phyloP scores from a whole-genome alignment of 2,329 filamentous ascomycete species.

The Phoma herbarum region DNA sequence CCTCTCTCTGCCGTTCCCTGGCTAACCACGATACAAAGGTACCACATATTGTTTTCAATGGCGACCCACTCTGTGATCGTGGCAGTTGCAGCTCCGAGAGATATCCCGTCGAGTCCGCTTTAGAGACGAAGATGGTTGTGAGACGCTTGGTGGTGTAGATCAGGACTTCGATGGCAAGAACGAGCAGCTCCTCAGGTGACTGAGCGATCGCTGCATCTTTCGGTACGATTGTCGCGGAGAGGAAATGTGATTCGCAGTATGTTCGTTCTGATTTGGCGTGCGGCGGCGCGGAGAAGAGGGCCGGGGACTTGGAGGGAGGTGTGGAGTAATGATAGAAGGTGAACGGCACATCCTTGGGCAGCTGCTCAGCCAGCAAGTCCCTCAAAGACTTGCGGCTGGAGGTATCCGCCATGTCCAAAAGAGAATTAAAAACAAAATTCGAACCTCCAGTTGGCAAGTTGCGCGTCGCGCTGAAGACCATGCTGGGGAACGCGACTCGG shows the following conservation, averaged over 20 bases:
- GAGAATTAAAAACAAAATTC: neutral
- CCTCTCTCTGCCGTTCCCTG: constrained; percentile 68
- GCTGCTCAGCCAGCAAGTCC: constrained; percentile 60
- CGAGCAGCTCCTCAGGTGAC: constrained; percentile 64
- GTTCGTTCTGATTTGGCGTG: constrained; percentile 77
- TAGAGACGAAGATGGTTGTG: constrained; percentile 92
- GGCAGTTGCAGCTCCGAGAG: constrained; percentile 71
- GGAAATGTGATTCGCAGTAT: constrained; percentile 85
- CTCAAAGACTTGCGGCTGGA: constrained; percentile 38
- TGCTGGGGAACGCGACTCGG: constrained; percentile 28
- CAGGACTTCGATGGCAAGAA: constrained; percentile 86
- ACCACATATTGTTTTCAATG: constrained; percentile 75
- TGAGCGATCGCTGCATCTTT: constrained; percentile 36
- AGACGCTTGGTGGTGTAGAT: constrained; percentile 82
- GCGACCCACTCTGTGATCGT: constrained; percentile 64
- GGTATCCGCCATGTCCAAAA: constrained; percentile 38
- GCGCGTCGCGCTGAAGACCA: constrained; percentile 15
- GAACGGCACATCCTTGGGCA: constrained; percentile 66
- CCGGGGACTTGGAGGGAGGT: constrained; percentile 74
- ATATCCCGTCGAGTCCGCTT: constrained; percentile 95
- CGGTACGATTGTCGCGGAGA: constrained; percentile 63
- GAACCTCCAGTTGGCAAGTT: neutral
- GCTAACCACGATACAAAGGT: constrained; percentile 81
- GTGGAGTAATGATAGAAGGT: constrained; percentile 88
- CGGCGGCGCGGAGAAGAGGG: constrained; percentile 82